Evolutionary conservation across 2,329 filamentous ascomycete species (phyloP).

Genomic region (Phialophora verrucosa): DNA sequence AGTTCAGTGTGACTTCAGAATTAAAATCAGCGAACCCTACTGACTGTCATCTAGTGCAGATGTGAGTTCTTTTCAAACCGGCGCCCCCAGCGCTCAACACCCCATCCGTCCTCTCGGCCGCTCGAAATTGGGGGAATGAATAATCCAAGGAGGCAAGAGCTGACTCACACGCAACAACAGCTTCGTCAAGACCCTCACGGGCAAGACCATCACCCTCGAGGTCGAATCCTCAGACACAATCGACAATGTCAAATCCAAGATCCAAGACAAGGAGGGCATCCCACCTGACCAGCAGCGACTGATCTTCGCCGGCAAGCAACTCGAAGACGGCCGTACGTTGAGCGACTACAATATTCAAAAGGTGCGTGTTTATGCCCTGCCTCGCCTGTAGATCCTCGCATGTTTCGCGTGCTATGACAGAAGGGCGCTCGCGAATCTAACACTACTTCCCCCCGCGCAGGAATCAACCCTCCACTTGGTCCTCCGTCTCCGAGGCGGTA

Average conservation of each 20-base stretch:
- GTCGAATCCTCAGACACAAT: constrained; percentile 99
- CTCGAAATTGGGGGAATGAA: background rate
- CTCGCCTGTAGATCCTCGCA: background rate
- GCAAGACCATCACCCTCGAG: constrained; percentile 99
- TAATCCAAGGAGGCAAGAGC: constrained; percentile 12
- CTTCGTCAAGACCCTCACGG: constrained; percentile 99
- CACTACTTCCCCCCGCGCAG: constrained; percentile 51
- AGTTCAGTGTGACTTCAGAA: constrained; percentile 7
- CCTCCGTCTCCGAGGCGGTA: constrained; percentile 97
- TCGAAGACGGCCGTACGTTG: constrained; percentile 96
- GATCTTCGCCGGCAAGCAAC: constrained; percentile 99
- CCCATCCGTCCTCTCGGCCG: background rate
- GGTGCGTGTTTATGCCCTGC: constrained; percentile 59
- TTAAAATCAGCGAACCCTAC: constrained; percentile 7
- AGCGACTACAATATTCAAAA: constrained; percentile 99
- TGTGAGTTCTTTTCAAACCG: constrained; percentile 65
- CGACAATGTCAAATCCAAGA: constrained; percentile 99
- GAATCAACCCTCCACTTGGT: constrained; percentile 98
- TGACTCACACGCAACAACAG: constrained; percentile 54
- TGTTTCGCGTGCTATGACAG: background rate
- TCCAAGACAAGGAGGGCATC: constrained; percentile 99
- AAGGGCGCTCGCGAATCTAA: background rate
- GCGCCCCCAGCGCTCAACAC: background rate
- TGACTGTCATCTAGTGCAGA: constrained; percentile 72
- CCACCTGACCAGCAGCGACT: constrained; percentile 97